A percentile compares a stretch with the other conserved stretches of the same genome.
phyloP scores from a whole-genome alignment of 73 alveolate genomes.

The Tetrahymena thermophila region DNA sequence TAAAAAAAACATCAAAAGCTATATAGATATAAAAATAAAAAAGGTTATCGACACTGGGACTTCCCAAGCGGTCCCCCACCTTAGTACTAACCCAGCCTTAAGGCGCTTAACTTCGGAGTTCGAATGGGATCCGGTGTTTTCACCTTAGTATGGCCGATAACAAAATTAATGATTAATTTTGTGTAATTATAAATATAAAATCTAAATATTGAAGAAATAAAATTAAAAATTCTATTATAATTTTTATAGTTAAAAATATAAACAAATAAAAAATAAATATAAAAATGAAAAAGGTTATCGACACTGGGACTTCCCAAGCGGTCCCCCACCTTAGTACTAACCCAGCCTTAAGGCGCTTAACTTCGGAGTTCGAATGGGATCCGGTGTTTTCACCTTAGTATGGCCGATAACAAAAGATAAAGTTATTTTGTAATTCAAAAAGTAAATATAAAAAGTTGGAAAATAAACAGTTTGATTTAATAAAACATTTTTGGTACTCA shows the following conservation, averaged over 20 bases:
- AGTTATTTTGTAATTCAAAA: too few relatives aligned
- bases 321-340: slow-evolving; percentile 95
- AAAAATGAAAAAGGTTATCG: not conserved
- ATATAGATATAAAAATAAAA: too few relatives aligned
- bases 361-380: slow-evolving; percentile 99
- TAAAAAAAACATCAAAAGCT: too few relatives aligned
- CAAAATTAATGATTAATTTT: too few relatives aligned
- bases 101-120: slow-evolving; percentile 99
- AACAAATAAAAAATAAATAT: not conserved
- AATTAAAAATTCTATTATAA: too few relatives aligned
- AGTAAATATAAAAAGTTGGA: too few relatives aligned
- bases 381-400: slow-evolving; percentile 99
- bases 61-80: slow-evolving; percentile 64
- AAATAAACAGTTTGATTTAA: too few relatives aligned
- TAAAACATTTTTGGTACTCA: too few relatives aligned
- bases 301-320: slow-evolving; percentile 54
- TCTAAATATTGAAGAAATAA: too few relatives aligned
- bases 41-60: slow-evolving; percentile 17
- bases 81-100: slow-evolving; percentile 98
- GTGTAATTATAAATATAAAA: too few relatives aligned
- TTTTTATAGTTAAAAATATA: too few relatives aligned
- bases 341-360: slow-evolving; percentile 99
- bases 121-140: slow-evolving; percentile 99
- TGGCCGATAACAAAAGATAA: slow-evolving; percentile 88
- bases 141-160: slow-evolving; percentile 68